phyloP scores from a whole-genome alignment of 2,329 filamentous ascomycete genomes.

The Colletotrichum tofieldiae region DNA sequence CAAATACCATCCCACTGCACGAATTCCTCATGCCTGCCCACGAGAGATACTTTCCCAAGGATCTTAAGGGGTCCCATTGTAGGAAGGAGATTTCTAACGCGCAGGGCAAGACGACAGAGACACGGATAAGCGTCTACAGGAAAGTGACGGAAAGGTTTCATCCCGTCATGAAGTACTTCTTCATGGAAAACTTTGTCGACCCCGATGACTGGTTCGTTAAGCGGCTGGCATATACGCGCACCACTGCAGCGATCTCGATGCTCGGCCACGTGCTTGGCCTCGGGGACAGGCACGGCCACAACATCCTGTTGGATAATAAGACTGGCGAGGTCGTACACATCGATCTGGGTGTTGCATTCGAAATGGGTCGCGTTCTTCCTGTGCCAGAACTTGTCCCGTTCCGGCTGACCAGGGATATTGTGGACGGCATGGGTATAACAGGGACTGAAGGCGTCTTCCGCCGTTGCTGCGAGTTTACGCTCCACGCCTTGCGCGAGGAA shows the following conservation, averaged over 20 bases:
- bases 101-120: slow-evolving; percentile 78
- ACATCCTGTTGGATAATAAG: slow-evolving; percentile 91
- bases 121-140: slow-evolving; percentile 82
- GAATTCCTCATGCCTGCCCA: slow-evolving; percentile 95
- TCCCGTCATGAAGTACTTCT: slow-evolving; percentile 96
- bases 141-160: slow-evolving; percentile 87
- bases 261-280: slow-evolving; percentile 93
- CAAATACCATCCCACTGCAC: slow-evolving; percentile 91
- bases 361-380: slow-evolving; percentile 94
- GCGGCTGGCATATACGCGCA: slow-evolving; percentile 91
- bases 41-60: slow-evolving; percentile 86
- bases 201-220: slow-evolving; percentile 97
- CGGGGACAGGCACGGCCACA: slow-evolving; percentile 95
- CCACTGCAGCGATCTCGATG: slow-evolving; percentile 95
- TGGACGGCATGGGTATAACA: slow-evolving; percentile 97
- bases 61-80: slow-evolving; percentile 82
- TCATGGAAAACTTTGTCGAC: slow-evolving; percentile 93
- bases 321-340: slow-evolving; percentile 97
- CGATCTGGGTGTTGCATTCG: slow-evolving; percentile 96
- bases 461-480: slow-evolving; percentile 97
- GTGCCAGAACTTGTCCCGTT: slow-evolving; percentile 98
- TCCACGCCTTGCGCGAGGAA: slow-evolving; percentile 95
- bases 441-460: slow-evolving; percentile 97
- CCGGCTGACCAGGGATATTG: slow-evolving; percentile 91
- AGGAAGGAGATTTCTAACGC: slow-evolving; percentile 84